These are phyloP conservation scores for Salix dunnii DNA, from an alignment of 345 rosid genomes.

Conservation along the genomic window DNA sequence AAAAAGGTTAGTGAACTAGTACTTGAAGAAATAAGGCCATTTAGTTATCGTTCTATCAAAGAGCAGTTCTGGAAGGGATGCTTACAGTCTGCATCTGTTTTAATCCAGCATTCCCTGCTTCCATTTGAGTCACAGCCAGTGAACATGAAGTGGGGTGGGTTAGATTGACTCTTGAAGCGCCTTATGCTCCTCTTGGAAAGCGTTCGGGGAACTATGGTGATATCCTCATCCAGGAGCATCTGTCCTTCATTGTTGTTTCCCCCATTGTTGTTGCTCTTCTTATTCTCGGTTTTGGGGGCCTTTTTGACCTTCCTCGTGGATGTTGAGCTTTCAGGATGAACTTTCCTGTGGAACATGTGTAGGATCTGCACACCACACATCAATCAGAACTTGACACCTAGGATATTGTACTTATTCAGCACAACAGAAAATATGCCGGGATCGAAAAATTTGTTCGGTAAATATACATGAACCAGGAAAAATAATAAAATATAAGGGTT, in stretches of 20 bases:
- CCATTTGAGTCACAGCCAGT: conserved; percentile 49
- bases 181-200: conserved; percentile 31
- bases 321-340: conserved; percentile 67
- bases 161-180: conserved; percentile 48
- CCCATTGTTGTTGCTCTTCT: conserved; percentile 27
- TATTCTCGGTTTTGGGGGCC: conserved; percentile 38
- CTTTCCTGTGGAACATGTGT: conserved; percentile 74
- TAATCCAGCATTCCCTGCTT: conserved; percentile 77
- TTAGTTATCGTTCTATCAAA: neutral
- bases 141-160: conserved; percentile 37
- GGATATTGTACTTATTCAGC: neutral
- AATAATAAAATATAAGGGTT: neutral
- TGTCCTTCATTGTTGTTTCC: conserved; percentile 33
- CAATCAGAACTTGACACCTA: neutral
- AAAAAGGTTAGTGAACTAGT: neutral
- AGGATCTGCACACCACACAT: conserved; percentile 45
- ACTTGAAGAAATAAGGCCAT: neutral
- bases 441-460: neutral
- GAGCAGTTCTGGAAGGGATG: conserved; percentile 10
- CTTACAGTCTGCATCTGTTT: conserved; percentile 84
- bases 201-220: conserved; percentile 35
- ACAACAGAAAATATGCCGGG: neutral
- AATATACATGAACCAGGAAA: neutral
- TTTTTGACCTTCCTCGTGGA: conserved; percentile 33
- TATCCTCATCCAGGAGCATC: conserved; percentile 40